These are phyloP conservation scores for Mycena crocata DNA, from an alignment of 768 basidiomycete genomes.

Conservation along the genomic window DNA sequence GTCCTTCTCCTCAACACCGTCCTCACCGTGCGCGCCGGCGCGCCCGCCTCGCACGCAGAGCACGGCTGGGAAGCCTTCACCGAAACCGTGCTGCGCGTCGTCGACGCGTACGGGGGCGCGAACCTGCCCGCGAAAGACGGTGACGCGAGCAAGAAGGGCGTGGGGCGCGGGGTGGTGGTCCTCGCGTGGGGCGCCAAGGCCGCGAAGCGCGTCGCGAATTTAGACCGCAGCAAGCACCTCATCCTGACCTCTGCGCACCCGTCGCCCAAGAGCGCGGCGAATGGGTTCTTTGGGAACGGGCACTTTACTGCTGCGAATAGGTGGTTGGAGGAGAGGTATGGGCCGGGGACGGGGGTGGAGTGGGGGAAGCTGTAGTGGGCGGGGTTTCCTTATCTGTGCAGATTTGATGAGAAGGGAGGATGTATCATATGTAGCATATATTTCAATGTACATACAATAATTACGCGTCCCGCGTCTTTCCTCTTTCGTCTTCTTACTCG, in stretches of 20 bases:
- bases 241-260: conserved; percentile 60
- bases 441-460: conserved; percentile 9
- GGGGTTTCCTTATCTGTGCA: too few species aligned
- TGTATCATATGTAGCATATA: background rate
- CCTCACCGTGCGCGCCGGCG: conserved; percentile 82
- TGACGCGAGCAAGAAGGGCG: conserved; percentile 54
- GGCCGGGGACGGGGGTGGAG: conserved; percentile 74
- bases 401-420: background rate
- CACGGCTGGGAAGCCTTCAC: conserved; percentile 96
- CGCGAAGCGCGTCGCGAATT: conserved; percentile 80
- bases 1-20: conserved; percentile 95
- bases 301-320: conserved; percentile 91
- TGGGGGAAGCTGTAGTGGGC: conserved; percentile 63
- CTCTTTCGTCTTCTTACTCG: too few species aligned
- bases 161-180: conserved; percentile 79
- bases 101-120: conserved; percentile 81
- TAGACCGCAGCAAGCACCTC: conserved; percentile 84
- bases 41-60: conserved; percentile 84
- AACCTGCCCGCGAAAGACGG: conserved; percentile 58
- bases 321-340: conserved; percentile 87
- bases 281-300: conserved; percentile 63
- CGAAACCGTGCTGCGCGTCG: conserved; percentile 78
- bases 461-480: too few species aligned
- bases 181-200: conserved; percentile 94
- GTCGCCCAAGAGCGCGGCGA: conserved; percentile 64